Evolutionary conservation across 2,329 filamentous ascomycete genomes (phyloP).

Genomic region (Metarhizium rileyi): DNA sequence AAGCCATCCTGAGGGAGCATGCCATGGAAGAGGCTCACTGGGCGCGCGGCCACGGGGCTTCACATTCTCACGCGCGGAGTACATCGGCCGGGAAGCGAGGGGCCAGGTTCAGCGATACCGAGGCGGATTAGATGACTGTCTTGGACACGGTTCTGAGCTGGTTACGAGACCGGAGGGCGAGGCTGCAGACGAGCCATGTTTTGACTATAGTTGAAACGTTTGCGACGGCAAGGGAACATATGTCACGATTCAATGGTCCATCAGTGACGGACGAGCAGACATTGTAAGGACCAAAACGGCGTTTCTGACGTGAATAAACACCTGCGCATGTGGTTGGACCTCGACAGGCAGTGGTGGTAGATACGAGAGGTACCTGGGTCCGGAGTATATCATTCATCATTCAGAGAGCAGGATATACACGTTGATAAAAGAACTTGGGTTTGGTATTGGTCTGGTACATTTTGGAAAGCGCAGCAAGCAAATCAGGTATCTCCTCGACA

Average conservation of each 20-base stretch:
- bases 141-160: conserved; percentile 6
- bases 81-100: conserved; percentile 30
- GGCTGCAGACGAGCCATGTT: neutral
- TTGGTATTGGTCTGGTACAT: neutral
- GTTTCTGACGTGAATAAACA: neutral
- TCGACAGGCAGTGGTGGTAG: neutral
- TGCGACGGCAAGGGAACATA: neutral
- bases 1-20: conserved; percentile 27
- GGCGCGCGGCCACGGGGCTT: conserved; percentile 19
- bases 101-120: conserved; percentile 26
- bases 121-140: conserved; percentile 15
- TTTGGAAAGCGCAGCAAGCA: neutral
- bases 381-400: neutral
- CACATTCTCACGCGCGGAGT: conserved; percentile 16
- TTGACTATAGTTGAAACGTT: neutral
- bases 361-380: neutral
- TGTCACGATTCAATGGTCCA: neutral
- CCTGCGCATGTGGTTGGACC: too few species aligned
- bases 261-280: neutral
- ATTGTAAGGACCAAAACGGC: neutral
- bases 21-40: conserved; percentile 24
- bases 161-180: neutral
- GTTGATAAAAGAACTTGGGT: neutral
- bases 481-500: neutral
- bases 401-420: neutral